Percentiles rank a stretch among this genome's conserved stretches.
Evolutionary conservation across 2,329 filamentous ascomycete species (phyloP).

Genomic region (Spiromastix sp.): DNA sequence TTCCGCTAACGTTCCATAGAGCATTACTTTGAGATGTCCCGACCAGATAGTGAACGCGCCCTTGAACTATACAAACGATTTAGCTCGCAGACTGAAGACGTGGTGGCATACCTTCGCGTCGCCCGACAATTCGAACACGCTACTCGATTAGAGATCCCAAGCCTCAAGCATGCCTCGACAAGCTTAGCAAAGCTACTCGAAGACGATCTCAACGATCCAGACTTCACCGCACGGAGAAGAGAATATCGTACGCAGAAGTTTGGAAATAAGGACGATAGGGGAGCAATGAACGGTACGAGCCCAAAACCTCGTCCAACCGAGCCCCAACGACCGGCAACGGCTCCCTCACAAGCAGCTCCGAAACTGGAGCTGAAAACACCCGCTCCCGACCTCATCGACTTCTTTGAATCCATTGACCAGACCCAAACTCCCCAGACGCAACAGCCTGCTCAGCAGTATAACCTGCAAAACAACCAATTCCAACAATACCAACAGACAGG

Average conservation of each 20-base stretch:
- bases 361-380: constrained; percentile 26
- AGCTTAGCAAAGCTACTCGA: constrained; percentile 82
- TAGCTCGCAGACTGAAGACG: constrained; percentile 80
- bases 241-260: constrained; percentile 88
- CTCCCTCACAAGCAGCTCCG: constrained; percentile 20
- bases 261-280: constrained; percentile 46
- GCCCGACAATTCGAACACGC: constrained; percentile 86
- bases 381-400: constrained; percentile 73
- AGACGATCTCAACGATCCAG: constrained; percentile 86
- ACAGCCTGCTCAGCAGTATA: constrained; percentile 29
- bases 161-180: constrained; percentile 92
- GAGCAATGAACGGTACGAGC: constrained; percentile 16
- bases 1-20: constrained; percentile 40
- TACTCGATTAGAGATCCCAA: constrained; percentile 85
- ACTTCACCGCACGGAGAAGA: constrained; percentile 86
- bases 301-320: constrained; percentile 24
- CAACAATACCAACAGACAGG: constrained; percentile 21
- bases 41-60: constrained; percentile 81
- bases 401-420: constrained; percentile 87
- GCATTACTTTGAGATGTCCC: constrained; percentile 97
- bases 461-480: constrained; percentile 8
- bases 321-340: constrained; percentile 16
- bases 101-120: constrained; percentile 79
- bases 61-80: constrained; percentile 89
- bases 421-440: constrained; percentile 63